Percentiles rank a stretch among this genome's conserved stretches.
These are phyloP conservation scores for Phytophthora cryptogea DNA, from an alignment of 352 stramenopile genomes.

Conservation along the genomic window DNA sequence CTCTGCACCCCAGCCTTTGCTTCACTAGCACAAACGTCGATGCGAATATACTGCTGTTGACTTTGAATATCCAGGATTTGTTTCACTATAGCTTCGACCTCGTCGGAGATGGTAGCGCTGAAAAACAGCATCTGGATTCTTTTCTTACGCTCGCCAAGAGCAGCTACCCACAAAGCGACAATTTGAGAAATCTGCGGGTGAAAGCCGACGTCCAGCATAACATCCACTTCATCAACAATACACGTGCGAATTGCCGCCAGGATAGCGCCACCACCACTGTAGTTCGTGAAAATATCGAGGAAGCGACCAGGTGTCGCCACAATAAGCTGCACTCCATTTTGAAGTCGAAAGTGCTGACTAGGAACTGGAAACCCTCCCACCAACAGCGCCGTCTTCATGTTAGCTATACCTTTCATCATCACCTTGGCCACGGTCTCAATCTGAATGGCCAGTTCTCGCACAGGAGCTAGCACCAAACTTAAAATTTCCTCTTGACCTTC, in stretches of 20 bases:
- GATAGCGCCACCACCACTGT: constrained; percentile 26
- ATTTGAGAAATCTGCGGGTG: constrained; percentile 53
- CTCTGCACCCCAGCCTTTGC: neutral
- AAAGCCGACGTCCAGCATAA: constrained; percentile 74
- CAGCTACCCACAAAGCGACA: constrained; percentile 33
- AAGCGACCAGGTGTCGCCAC: constrained; percentile 70
- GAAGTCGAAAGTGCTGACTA: constrained; percentile 65
- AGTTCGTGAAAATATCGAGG: constrained; percentile 57
- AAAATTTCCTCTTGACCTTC: constrained; percentile 26
- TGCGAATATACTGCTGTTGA: constrained; percentile 30
- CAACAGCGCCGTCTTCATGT: constrained; percentile 73
- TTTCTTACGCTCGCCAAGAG: neutral
- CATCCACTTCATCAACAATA: constrained; percentile 78
- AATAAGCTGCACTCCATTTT: constrained; percentile 61
- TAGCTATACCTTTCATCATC: constrained; percentile 54
- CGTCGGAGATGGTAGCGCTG: constrained; percentile 57
- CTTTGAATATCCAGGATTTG: constrained; percentile 28
- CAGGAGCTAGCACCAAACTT: constrained; percentile 58
- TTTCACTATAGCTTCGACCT: constrained; percentile 46
- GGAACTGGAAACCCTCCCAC: constrained; percentile 70
- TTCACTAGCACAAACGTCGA: constrained; percentile 34
- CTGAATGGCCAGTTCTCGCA: constrained; percentile 77
- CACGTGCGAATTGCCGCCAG: constrained; percentile 33
- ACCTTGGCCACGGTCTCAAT: constrained; percentile 66
- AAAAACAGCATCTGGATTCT: constrained; percentile 58